A percentile compares a stretch with the other conserved stretches of the same genome.
Evolutionary conservation across 148 eudicot species (phyloP).

Genomic region (Fallopia convolvulus): DNA sequence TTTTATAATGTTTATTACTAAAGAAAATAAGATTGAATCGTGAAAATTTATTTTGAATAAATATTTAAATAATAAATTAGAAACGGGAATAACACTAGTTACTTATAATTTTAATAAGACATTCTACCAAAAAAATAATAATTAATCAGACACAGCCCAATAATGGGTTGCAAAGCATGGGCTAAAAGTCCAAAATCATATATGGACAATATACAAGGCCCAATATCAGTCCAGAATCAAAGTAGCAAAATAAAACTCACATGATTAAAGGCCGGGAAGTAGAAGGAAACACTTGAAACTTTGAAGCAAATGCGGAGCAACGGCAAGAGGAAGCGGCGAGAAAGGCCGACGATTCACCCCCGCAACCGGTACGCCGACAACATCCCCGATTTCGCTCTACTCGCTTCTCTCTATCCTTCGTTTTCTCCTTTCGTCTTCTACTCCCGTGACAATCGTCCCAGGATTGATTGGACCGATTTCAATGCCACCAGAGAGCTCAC

Average conservation of each 20-base stretch:
- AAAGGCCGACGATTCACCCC: conserved; percentile 52
- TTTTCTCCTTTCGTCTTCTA: conserved; percentile 56
- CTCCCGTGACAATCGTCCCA: conserved; percentile 53
- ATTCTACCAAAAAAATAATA: too few species aligned
- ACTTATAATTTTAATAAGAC: too few species aligned
- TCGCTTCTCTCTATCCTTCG: conserved; percentile 68
- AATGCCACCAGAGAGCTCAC: conserved; percentile 91
- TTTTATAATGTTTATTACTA: too few species aligned
- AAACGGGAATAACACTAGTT: too few species aligned
- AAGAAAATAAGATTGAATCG: too few species aligned
- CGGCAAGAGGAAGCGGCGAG: conserved; percentile 44
- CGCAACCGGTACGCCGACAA: conserved; percentile 69
- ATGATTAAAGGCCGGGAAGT: background rate
- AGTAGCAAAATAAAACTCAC: background rate
- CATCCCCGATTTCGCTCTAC: conserved; percentile 59
- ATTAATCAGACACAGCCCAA: too few species aligned
- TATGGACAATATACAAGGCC: background rate
- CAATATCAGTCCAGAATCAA: background rate
- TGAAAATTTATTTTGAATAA: too few species aligned
- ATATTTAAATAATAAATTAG: too few species aligned
- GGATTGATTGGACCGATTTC: conserved; percentile 89
- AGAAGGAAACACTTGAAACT: background rate
- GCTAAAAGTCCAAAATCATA: background rate
- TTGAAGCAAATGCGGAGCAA: conserved; percentile 1
- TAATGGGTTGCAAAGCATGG: background rate